Percentiles rank a stretch among this genome's conserved stretches.
phyloP scores from a whole-genome alignment of 495 filamentous ascomycete species.

The Neurospora sp. region DNA sequence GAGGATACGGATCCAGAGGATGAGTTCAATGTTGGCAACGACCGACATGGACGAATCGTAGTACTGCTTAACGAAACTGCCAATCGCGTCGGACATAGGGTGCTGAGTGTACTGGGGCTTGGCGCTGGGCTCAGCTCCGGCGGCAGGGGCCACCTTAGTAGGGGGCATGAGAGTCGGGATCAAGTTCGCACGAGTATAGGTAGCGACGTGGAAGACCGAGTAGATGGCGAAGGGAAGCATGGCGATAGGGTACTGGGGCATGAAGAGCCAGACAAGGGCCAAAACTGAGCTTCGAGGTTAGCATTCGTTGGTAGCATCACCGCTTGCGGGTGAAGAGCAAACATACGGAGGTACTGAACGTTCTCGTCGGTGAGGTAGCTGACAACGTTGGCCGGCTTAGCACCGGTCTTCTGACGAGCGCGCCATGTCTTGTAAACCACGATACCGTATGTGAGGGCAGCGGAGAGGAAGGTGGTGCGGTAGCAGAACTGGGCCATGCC shows the following conservation, averaged over 20 bases:
- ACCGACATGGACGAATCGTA: conserved; percentile 85
- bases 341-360: conserved; percentile 90
- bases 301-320: conserved; percentile 5
- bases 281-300: conserved; percentile 48
- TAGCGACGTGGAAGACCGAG: conserved; percentile 94
- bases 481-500: conserved; percentile 70
- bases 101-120: conserved; percentile 55
- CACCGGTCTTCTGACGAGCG: conserved; percentile 60
- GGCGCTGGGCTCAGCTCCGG: conserved; percentile 48
- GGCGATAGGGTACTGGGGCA: conserved; percentile 77
- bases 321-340: background rate
- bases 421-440: conserved; percentile 98
- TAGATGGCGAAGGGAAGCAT: conserved; percentile 93
- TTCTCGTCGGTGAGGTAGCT: conserved; percentile 80
- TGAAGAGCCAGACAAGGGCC: conserved; percentile 92
- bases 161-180: conserved; percentile 53
- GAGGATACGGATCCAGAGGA: conserved; percentile 73
- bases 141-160: conserved; percentile 26
- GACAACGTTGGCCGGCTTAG: conserved; percentile 45
- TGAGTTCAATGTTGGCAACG: conserved; percentile 64
- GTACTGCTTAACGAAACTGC: conserved; percentile 91
- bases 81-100: conserved; percentile 69
- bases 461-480: conserved; percentile 78
- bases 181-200: conserved; percentile 62
- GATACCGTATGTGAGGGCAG: conserved; percentile 89